A percentile compares a stretch with the other conserved stretches of the same genome.
Conservation (phyloP, 2,329 filamentous ascomycete genomes). For the Aureobasidium mangrovei region DNA sequence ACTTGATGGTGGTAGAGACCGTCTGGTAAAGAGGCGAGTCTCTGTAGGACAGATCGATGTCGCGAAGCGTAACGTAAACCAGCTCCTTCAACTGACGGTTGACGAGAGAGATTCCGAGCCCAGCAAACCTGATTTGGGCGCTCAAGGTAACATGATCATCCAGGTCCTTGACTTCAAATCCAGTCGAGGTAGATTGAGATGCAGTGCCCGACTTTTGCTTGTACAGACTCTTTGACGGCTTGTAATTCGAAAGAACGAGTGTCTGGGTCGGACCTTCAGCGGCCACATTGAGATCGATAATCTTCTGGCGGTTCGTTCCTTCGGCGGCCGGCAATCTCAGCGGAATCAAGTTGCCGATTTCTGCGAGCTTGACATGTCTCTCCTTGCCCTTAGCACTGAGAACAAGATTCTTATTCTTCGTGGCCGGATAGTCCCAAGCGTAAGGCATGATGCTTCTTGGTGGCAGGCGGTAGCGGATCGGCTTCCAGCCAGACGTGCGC, state of each 20-base stretch:
- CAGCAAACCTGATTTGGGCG: conserved; percentile 78
- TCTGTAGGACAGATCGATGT: conserved; percentile 81
- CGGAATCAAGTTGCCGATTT: conserved; percentile 91
- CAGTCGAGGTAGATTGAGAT: conserved; percentile 54
- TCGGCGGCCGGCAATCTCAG: conserved; percentile 72
- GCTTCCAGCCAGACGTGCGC: conserved; percentile 73
- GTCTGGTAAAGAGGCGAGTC: conserved; percentile 95
- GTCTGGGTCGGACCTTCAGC: conserved; percentile 95
- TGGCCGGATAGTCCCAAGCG: conserved; percentile 96
- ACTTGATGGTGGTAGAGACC: conserved; percentile 82
- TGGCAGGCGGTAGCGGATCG: conserved; percentile 84
- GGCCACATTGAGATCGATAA: conserved; percentile 92
- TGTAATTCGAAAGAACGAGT: conserved; percentile 88
- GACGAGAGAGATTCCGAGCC: conserved; percentile 86
- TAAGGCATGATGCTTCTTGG: conserved; percentile 98
- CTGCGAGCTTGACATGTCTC: conserved; percentile 84
- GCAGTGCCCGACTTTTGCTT: conserved; percentile 50
- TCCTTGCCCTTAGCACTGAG: conserved; percentile 72
- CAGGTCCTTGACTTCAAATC: conserved; percentile 89
- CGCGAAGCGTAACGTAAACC: conserved; percentile 85
- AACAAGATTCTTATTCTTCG: conserved; percentile 90
- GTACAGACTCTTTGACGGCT: conserved; percentile 86
- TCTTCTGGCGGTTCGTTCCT: conserved; percentile 61
- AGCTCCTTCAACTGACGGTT: conserved; percentile 87
- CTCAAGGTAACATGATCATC: conserved; percentile 83